Evolutionary conservation across 352 stramenopile species (phyloP).

Genomic region (Pythium brassicae): DNA sequence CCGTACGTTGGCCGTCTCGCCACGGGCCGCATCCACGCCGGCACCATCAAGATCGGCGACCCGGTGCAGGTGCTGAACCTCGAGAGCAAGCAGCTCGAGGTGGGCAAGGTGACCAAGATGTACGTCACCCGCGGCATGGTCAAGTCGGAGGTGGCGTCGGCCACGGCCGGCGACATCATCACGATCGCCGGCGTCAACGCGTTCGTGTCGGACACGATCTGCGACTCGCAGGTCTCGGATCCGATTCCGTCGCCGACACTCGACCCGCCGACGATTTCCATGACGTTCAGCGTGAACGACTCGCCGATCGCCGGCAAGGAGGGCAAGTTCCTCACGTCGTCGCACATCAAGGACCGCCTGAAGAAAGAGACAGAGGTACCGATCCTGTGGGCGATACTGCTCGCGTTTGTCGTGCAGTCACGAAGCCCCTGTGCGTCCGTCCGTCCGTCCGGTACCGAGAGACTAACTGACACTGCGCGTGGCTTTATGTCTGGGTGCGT

Average conservation of each 20-base stretch:
- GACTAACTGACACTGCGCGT: not conserved
- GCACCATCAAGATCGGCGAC: slow-evolving; percentile 89
- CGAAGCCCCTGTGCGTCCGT: no score
- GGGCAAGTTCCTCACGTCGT: slow-evolving; percentile 96
- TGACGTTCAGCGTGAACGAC: slow-evolving; percentile 98
- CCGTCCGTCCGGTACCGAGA: no score
- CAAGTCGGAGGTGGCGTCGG: slow-evolving; percentile 85
- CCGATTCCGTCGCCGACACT: slow-evolving; percentile 93
- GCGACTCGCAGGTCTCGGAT: slow-evolving; percentile 55
- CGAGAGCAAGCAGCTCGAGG: slow-evolving; percentile 76
- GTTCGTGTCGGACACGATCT: slow-evolving; percentile 89
- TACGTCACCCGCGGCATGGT: slow-evolving; percentile 78
- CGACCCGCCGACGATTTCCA: slow-evolving; percentile 96
- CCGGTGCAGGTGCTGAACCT: slow-evolving; percentile 88
- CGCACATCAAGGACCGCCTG: slow-evolving; percentile 92
- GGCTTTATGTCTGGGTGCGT: not conserved
- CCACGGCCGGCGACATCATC: slow-evolving; percentile 94
- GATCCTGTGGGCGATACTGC: no score
- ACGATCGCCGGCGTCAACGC: slow-evolving; percentile 94
- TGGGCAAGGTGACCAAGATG: slow-evolving; percentile 84
- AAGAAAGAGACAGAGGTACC: slow-evolving; percentile 89
- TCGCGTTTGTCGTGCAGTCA: no score
- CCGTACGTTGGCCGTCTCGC: slow-evolving; percentile 97
- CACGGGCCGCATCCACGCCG: slow-evolving; percentile 94
- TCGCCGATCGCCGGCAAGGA: slow-evolving; percentile 94